Evolutionary conservation across 352 stramenopile species (phyloP), one percentile per base, ranked within the genome.

Genomic region (Pythium phragmitis): DNA sequence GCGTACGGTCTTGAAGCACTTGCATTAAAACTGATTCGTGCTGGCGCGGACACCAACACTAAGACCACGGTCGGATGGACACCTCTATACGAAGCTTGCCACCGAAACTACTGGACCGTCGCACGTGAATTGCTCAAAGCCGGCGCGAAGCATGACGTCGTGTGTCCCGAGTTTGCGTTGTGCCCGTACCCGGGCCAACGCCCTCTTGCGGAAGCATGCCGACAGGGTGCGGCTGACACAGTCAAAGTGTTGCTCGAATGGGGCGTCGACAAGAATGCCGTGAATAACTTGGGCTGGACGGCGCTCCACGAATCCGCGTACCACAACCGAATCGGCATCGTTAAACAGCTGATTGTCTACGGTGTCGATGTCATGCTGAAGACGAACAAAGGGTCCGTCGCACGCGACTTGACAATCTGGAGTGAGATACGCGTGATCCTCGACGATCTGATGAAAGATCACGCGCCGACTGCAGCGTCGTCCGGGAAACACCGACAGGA

Each of bases 251-350:
- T 94, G 26, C 66, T 94, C 6, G 86, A 94, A 41, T 91, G 82
- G 76, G 84, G 82, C 13, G 72, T 88, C n/a, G 74, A 91, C 63
- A 92, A 89, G 54, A 90, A 94, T 43, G 82, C 77, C 2, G 74
- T 77, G 21, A 94, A 94, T 71, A 74, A 68, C 17, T 69, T 91
- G 28, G 78, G 85, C 14, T 93, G 82, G 84, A 89, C 80, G n/a
- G 84, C 84, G 21, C 74, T 94, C 6, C 86, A 94, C 52, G 82
- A 93, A 63, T 73, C 86, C 5, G 83, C 81, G 17, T 92, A 93
- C 57, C 84, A 92, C 70, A 92, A 80, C 41, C 82, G 84, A n/a
- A 72, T 86, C 45, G 56, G 69, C 2, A 80, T 93, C 63, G 82
- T 93, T 21, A 82, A 91, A 68, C 74, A 85, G 65, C 67, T 94